Evolutionary conservation across 2,329 filamentous ascomycete species (phyloP), one percentile per base, ranked within the genome.

Genomic region (Pseudogymnoascus sp.): DNA sequence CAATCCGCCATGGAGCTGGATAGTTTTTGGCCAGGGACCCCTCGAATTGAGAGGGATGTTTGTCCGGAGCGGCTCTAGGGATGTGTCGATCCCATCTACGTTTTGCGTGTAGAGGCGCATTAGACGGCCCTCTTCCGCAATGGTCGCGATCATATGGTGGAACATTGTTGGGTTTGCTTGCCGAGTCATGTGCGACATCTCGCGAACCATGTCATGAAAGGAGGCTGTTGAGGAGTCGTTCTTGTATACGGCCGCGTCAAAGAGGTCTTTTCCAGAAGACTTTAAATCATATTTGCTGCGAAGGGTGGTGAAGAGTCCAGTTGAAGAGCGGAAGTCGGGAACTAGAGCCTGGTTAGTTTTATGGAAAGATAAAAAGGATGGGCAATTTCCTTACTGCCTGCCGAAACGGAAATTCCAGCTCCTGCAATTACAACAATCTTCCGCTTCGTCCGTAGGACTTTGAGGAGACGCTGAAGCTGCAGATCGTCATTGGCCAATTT

Each of bases 361-460:
- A 42, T n/a, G 69, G 73, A 63, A 72, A 70, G 16, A n/a, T 25
- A 11, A 25, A 43, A 64, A 28, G 61, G 40, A 37, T 59, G 9
- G 67, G 62, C 65, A 69, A 72, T 66, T 69, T 85, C 88, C 88
- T 73, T 82, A 90, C 87, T 96, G 66, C 95, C 95, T 69, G 95
- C 93, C 62, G 93, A 93, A 61, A 97, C 95, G 40, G 95, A 97
- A 71, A 99, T 99, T 66, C 95, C 95, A 67, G 95, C 95, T 64
- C 95, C 95, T 56, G 93, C 95, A 74, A 99, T 90, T 61, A 97
- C 91, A 36, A 99, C 91, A 73, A 99, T 96, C 79, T 96, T 97
- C 78, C 93, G 90, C 80, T 95, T 95, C 72, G 90, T 92, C 71
- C 89, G 88, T 63, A 99, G 77, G 23, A 87, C 88, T 46, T 87